These are phyloP conservation scores for Trametes pubescens DNA, from an alignment of 1,284 basidiomycete genomes.

Conservation along the genomic window DNA sequence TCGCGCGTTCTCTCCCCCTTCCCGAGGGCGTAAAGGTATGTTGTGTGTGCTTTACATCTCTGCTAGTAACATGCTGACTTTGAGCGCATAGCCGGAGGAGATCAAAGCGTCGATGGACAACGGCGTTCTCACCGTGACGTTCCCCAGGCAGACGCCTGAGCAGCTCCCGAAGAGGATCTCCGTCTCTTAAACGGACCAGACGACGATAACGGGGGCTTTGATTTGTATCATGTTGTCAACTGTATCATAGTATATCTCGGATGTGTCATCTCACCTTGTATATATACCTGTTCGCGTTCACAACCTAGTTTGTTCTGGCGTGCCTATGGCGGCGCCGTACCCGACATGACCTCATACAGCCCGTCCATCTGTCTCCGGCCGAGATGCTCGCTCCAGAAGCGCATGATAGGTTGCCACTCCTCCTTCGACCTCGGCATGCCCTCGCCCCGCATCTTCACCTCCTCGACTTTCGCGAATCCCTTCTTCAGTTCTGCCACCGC, in stretches of 20 bases:
- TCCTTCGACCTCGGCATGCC: constrained; percentile 81
- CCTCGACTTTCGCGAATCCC: constrained; percentile 60
- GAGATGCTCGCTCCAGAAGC: constrained; percentile 83
- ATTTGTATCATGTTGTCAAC: background rate
- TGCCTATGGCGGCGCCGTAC: constrained; percentile 26
- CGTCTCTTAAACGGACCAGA: constrained; percentile 21
- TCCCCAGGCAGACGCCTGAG: constrained; percentile 47
- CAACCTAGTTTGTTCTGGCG: background rate
- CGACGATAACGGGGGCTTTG: background rate
- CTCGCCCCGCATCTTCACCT: constrained; percentile 54
- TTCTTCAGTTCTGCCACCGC: constrained; percentile 62
- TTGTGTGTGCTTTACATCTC: background rate
- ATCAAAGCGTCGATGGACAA: constrained; percentile 52
- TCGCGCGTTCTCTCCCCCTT: constrained; percentile 51
- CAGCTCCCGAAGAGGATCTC: constrained; percentile 36
- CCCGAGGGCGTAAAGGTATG: constrained; percentile 55
- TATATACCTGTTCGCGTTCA: background rate
- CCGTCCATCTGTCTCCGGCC: constrained; percentile 68
- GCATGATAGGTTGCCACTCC: constrained; percentile 87
- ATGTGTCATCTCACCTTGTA: background rate
- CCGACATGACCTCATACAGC: constrained; percentile 77
- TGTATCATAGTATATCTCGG: background rate
- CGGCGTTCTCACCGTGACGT: constrained; percentile 51
- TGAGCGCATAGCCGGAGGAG: constrained; percentile 43
- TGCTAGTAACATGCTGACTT: background rate